These are phyloP conservation scores for Fusarium xyrophilum DNA, from an alignment of 2,329 filamentous ascomycete genomes.

Conservation along the genomic window DNA sequence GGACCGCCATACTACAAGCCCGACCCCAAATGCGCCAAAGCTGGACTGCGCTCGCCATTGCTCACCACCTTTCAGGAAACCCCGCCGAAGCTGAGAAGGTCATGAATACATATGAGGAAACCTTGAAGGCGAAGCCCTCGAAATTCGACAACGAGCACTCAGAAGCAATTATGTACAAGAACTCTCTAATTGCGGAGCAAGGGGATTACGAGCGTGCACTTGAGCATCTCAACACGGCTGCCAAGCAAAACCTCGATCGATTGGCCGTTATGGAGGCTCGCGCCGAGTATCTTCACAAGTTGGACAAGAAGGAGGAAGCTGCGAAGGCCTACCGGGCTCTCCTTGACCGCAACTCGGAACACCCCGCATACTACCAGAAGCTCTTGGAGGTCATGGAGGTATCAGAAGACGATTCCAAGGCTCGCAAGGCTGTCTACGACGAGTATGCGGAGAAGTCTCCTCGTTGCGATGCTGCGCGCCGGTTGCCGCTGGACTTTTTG, in stretches of 20 bases:
- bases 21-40: slow-evolving; percentile 84
- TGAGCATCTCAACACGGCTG: slow-evolving; percentile 80
- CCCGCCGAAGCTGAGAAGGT: slow-evolving; percentile 87
- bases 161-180: slow-evolving; percentile 94
- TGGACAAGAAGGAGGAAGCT: slow-evolving; percentile 81
- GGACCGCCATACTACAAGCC: slow-evolving; percentile 84
- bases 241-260: slow-evolving; percentile 81
- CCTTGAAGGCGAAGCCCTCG: slow-evolving; percentile 79
- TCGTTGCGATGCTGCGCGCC: slow-evolving; percentile 81
- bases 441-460: slow-evolving; percentile 82
- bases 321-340: slow-evolving; percentile 80
- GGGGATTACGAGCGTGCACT: slow-evolving; percentile 84
- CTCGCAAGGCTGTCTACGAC: slow-evolving; percentile 73
- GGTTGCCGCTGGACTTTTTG: slow-evolving; percentile 89
- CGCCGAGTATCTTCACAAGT: slow-evolving; percentile 81
- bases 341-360: slow-evolving; percentile 86
- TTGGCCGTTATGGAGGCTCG: slow-evolving; percentile 84
- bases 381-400: slow-evolving; percentile 74
- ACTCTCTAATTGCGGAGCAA: slow-evolving; percentile 87
- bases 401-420: slow-evolving; percentile 61
- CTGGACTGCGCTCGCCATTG: slow-evolving; percentile 97
- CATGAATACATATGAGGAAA: slow-evolving; percentile 90
- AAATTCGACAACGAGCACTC: slow-evolving; percentile 89
- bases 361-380: slow-evolving; percentile 82
- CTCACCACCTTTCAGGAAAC: slow-evolving; percentile 89